phyloP scores from a whole-genome alignment of 208 protist species.

The Trypanosomatidae sp. region DNA sequence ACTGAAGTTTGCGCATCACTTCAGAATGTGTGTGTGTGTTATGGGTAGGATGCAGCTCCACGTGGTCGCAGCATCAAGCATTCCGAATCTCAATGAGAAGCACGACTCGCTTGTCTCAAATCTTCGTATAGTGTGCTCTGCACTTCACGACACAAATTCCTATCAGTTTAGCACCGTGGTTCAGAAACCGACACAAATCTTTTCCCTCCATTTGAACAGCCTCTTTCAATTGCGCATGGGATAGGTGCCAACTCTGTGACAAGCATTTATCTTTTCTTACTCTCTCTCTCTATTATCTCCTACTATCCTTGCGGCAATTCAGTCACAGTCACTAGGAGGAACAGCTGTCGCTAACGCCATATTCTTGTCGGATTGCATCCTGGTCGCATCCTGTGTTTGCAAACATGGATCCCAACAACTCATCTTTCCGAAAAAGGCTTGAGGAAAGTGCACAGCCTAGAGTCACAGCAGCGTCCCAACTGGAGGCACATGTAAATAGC shows the following conservation, averaged over 20 bases:
- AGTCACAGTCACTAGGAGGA: background rate
- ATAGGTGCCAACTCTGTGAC: too few species aligned
- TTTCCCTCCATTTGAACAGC: background rate
- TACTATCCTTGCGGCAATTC: background rate
- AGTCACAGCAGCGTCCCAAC: slow-evolving; percentile 38
- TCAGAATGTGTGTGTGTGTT: background rate
- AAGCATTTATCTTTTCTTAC: background rate
- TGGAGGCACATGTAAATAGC: slow-evolving; percentile 78
- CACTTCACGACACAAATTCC: background rate
- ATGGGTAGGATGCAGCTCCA: too few species aligned
- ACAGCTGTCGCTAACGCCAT: background rate
- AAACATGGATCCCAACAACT: slow-evolving; percentile 9
- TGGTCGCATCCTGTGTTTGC: background rate
- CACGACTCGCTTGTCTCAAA: too few species aligned
- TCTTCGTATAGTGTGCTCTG: background rate
- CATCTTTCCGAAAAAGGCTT: slow-evolving; percentile 42
- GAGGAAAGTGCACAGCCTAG: slow-evolving; percentile 52
- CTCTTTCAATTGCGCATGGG: background rate
- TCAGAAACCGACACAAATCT: too few species aligned
- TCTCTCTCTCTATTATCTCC: background rate
- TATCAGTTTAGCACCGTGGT: too few species aligned
- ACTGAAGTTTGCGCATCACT: background rate
- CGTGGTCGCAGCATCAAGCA: background rate
- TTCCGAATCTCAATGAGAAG: slow-evolving; percentile 1
- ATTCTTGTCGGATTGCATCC: background rate